Conservation (phyloP, 345 rosid species). For the Murraya koenigii region DNA sequence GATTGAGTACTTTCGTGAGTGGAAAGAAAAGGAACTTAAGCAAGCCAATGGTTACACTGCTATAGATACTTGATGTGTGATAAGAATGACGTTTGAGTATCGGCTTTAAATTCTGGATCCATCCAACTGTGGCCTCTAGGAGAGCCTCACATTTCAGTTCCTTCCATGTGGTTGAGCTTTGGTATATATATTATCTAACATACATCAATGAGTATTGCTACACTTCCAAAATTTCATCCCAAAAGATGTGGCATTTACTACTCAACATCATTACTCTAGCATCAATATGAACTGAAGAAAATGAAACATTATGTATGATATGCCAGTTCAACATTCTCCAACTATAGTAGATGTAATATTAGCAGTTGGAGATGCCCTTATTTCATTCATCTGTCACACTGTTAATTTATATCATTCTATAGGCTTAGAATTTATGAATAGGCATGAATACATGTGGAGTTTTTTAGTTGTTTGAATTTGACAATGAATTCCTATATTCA, state of each 20-base stretch:
- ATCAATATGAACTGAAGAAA: background rate
- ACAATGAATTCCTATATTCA: background rate
- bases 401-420: background rate
- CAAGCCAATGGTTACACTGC: conserved; percentile 22
- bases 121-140: background rate
- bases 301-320: background rate
- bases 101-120: background rate
- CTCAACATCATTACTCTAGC: no score
- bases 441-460: background rate
- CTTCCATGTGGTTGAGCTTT: background rate
- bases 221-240: no score
- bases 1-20: conserved; percentile 15
- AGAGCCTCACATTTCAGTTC: conserved; percentile 8
- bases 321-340: background rate
- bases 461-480: background rate
- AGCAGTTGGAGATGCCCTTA: background rate
- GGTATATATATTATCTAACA: background rate
- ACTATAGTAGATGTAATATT: background rate
- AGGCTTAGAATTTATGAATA: background rate
- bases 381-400: background rate
- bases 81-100: conserved; percentile 1
- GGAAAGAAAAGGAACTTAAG: conserved; percentile 14
- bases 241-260: no score
- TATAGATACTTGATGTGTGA: conserved; percentile 22
- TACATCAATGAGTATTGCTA: background rate